phyloP scores from a whole-genome alignment of 441 rosid genomes.

The Syzygium syzygioides region DNA sequence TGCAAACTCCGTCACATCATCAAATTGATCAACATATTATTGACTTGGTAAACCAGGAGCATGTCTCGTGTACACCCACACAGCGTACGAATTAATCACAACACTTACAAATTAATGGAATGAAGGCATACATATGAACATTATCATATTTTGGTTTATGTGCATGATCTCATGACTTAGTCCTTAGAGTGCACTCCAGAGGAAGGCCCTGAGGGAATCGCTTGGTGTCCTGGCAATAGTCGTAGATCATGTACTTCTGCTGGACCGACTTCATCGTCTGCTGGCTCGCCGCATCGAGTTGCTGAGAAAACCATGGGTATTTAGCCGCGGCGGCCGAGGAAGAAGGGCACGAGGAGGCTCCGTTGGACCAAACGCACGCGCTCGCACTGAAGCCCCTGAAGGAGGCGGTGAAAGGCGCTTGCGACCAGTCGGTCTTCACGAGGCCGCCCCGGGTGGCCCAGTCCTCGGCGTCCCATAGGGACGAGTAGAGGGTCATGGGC shows the following conservation, averaged over 20 bases:
- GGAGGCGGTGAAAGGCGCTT: not conserved
- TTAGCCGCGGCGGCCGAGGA: not conserved
- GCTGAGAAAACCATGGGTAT: not conserved
- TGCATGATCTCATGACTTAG: not conserved
- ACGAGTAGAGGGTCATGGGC: slow-evolving; percentile 1
- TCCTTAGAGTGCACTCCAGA: not conserved
- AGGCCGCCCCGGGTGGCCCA: not conserved
- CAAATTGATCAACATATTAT: not conserved
- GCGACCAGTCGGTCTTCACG: not conserved
- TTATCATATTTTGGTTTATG: not conserved
- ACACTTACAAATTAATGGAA: not conserved
- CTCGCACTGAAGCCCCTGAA: not conserved
- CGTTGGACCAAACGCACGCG: not conserved
- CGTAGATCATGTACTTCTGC: slow-evolving; percentile 3
- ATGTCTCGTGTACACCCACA: not conserved
- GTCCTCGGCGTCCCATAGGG: slow-evolving; percentile 3
- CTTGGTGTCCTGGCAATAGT: not conserved
- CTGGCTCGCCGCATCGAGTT: not conserved
- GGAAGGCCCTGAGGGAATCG: slow-evolving; percentile 1
- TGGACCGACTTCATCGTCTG: not conserved
- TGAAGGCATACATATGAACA: not conserved
- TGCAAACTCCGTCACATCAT: not conserved
- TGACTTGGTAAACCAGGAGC: not conserved
- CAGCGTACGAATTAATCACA: not conserved
- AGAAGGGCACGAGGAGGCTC: not conserved